phyloP scores from a whole-genome alignment of 2,329 filamentous ascomycete genomes.

The Colletotrichum acutatum region DNA sequence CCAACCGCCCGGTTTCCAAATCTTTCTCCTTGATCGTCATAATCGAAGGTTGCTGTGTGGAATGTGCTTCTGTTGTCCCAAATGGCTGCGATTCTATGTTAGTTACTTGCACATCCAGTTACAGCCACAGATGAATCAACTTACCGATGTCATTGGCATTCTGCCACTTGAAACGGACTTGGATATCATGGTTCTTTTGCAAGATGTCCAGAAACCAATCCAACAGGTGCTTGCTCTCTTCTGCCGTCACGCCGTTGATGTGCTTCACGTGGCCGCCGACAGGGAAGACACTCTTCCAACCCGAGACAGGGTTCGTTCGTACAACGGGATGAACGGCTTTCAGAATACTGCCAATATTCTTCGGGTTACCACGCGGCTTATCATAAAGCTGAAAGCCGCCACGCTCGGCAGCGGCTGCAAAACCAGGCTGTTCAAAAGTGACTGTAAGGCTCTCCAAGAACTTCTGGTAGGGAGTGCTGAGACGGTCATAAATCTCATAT shows the following conservation, averaged over 20 bases:
- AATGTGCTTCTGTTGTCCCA: constrained; percentile 72
- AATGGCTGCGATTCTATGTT: constrained; percentile 50
- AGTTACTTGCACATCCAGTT: not conserved
- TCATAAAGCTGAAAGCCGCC: constrained; percentile 46
- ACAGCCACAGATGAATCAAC: not conserved
- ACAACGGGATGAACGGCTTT: constrained; percentile 65
- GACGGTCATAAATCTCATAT: constrained; percentile 69
- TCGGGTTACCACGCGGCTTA: constrained; percentile 45
- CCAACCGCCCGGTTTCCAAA: constrained; percentile 64
- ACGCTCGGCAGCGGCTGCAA: constrained; percentile 48
- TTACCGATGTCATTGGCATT: constrained; percentile 52
- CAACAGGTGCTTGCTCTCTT: constrained; percentile 55
- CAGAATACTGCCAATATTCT: constrained; percentile 61
- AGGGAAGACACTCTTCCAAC: constrained; percentile 63
- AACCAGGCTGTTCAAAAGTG: constrained; percentile 53
- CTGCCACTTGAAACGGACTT: constrained; percentile 58
- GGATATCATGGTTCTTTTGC: constrained; percentile 60
- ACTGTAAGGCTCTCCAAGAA: constrained; percentile 64
- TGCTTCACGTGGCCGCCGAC: constrained; percentile 54
- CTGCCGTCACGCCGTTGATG: constrained; percentile 55
- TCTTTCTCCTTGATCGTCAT: constrained; percentile 61
- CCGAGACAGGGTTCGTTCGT: constrained; percentile 71
- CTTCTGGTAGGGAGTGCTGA: constrained; percentile 60
- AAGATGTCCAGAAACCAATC: constrained; percentile 54
- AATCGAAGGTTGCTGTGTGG: constrained; percentile 70